Conservation (phyloP, 2,329 filamentous ascomycete species). For the Colletotrichum acutatum region DNA sequence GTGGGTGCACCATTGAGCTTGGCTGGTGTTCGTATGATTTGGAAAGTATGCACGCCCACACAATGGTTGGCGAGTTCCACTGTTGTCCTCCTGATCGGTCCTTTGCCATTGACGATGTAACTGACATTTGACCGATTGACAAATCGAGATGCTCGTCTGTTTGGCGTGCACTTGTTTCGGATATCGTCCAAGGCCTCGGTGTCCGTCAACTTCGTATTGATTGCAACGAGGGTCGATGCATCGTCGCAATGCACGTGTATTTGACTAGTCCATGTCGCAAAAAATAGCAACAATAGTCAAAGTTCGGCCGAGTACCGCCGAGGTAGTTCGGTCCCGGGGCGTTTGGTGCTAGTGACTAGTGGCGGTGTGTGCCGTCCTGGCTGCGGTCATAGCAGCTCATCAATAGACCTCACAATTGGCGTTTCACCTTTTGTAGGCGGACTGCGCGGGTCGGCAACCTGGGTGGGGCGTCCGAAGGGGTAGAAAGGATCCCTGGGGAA, state of each 20-base stretch:
- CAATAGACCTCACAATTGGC: constrained; percentile 81
- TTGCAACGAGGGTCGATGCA: neutral
- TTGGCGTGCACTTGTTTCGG: constrained; percentile 7
- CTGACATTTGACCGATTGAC: constrained; percentile 6
- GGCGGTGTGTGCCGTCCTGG: constrained; percentile 21
- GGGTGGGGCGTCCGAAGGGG: constrained; percentile 62
- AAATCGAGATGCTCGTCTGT: neutral
- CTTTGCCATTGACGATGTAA: neutral
- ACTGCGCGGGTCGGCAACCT: constrained; percentile 75
- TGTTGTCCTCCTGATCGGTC: neutral
- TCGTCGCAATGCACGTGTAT: neutral
- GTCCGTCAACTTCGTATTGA: constrained; percentile 1
- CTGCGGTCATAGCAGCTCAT: constrained; percentile 73
- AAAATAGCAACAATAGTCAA: constrained; percentile 14
- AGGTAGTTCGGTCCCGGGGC: constrained; percentile 11
- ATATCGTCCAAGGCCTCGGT: neutral
- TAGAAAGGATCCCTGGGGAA: constrained; percentile 66
- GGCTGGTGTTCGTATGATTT: neutral
- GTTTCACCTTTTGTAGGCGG: constrained; percentile 79
- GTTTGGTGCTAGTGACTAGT: constrained; percentile 21
- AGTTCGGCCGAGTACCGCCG: constrained; percentile 23
- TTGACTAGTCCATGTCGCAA: constrained; percentile 5
- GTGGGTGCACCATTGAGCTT: constrained; percentile 8
- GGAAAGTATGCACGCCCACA: neutral
- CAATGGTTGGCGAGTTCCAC: neutral